Percentiles rank a stretch among this genome's conserved stretches.
phyloP scores from a whole-genome alignment of 148 eudicot genomes.

The Nepenthes mirabilis region DNA sequence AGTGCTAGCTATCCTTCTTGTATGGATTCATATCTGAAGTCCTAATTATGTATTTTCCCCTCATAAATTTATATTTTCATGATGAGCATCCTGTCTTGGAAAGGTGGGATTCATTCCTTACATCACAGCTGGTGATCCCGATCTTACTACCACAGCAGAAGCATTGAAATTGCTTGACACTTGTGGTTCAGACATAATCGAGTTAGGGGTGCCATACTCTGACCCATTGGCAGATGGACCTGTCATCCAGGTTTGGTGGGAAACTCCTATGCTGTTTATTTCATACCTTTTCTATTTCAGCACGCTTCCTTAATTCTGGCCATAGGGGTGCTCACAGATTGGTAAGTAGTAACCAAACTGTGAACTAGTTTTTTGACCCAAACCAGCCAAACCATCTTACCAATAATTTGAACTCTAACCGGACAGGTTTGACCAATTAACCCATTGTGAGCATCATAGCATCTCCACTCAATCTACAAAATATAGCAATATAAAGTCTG shows the following conservation, averaged over 20 bases:
- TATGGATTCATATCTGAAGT: too few relatives aligned
- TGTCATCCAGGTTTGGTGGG: conserved; percentile 68
- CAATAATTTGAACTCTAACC: too few relatives aligned
- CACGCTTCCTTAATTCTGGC: too few relatives aligned
- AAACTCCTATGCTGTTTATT: not conserved
- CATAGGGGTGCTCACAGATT: too few relatives aligned
- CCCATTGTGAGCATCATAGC: too few relatives aligned
- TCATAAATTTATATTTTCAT: not conserved
- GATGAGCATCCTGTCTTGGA: conserved; percentile 12
- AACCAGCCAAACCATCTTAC: too few relatives aligned
- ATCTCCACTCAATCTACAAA: too few relatives aligned
- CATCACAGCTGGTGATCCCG: conserved; percentile 95
- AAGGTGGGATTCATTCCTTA: conserved; percentile 91
- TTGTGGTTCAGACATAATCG: conserved; percentile 90
- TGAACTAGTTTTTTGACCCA: too few relatives aligned
- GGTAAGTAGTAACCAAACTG: too few relatives aligned
- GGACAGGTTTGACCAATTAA: too few relatives aligned
- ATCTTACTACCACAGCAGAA: conserved; percentile 75
- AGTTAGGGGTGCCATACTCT: conserved; percentile 85
- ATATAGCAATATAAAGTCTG: too few relatives aligned
- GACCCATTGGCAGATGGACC: conserved; percentile 98
- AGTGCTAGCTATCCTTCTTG: too few relatives aligned
- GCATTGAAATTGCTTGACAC: conserved; percentile 74
- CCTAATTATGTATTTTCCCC: not conserved
- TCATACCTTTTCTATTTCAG: not conserved